phyloP scores from a whole-genome alignment of 2,329 filamentous ascomycete species.

The Exophiala viscosa region DNA sequence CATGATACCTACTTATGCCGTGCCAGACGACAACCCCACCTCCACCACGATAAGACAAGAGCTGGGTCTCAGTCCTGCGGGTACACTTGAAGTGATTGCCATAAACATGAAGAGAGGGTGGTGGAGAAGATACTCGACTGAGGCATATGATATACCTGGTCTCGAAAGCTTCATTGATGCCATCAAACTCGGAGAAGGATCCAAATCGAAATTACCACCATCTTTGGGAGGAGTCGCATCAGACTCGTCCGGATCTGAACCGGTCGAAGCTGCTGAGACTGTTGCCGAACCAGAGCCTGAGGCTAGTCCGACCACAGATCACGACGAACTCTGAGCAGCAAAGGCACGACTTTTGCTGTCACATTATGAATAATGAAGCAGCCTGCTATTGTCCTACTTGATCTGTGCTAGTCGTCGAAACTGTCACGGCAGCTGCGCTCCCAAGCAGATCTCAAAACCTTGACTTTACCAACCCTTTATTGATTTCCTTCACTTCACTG shows the following conservation, averaged over 20 bases:
- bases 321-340: slow-evolving; percentile 21
- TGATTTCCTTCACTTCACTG: not conserved
- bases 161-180: slow-evolving; percentile 85
- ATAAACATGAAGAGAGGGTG: slow-evolving; percentile 81
- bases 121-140: slow-evolving; percentile 69
- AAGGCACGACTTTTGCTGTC: not conserved
- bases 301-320: slow-evolving; percentile 7
- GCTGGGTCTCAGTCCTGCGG: slow-evolving; percentile 57
- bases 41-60: slow-evolving; percentile 54
- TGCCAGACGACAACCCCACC: slow-evolving; percentile 61
- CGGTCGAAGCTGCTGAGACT: slow-evolving; percentile 21
- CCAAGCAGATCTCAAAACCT: no score
- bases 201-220: slow-evolving; percentile 70
- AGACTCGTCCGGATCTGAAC: slow-evolving; percentile 5
- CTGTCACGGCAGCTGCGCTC: no score
- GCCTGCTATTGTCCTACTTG: no score
- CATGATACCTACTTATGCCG: slow-evolving; percentile 77
- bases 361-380: not conserved
- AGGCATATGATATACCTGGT: slow-evolving; percentile 53
- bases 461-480: no score
- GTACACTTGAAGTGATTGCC: slow-evolving; percentile 69
- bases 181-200: slow-evolving; percentile 83
- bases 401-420: not conserved
- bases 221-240: slow-evolving; percentile 48
- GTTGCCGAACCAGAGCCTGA: slow-evolving; percentile 11